Conservation (phyloP, 2,329 filamentous ascomycete genomes). For the Diplocarpon rosae region DNA sequence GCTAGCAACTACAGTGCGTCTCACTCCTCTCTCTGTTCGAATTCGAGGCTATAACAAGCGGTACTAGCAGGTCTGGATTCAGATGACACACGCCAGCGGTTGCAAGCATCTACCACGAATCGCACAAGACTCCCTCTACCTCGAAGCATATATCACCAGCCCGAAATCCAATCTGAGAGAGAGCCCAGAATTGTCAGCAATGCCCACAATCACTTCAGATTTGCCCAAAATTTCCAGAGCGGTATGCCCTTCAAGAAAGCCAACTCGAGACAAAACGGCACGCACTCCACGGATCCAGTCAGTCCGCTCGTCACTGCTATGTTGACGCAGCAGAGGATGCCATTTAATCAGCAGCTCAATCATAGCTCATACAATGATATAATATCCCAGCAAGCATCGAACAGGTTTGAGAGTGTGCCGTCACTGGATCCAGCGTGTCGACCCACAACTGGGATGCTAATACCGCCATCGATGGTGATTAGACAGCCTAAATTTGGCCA, state of each 20-base stretch:
- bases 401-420: neutral
- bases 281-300: constrained; percentile 11
- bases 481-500: neutral
- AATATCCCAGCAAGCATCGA: neutral
- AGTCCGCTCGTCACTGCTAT: constrained; percentile 20
- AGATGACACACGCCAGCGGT: neutral
- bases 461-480: neutral
- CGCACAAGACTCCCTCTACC: constrained; percentile 16
- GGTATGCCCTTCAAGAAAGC: constrained; percentile 10
- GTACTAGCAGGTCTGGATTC: neutral
- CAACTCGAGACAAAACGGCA: neutral
- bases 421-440: neutral
- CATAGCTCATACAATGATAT: neutral
- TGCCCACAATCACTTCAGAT: constrained; percentile 22
- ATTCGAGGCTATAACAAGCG: neutral
- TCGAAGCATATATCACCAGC: constrained; percentile 13
- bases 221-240: constrained; percentile 19
- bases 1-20: constrained; percentile 9
- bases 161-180: constrained; percentile 2
- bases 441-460: neutral
- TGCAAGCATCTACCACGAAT: neutral
- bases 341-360: neutral
- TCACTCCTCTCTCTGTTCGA: neutral
- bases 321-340: constrained; percentile 14
- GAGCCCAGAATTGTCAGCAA: constrained; percentile 13